Base-by-base conservation (phyloP, 2,329 filamentous ascomycete genomes). In the Penicillium sp. region DNA sequence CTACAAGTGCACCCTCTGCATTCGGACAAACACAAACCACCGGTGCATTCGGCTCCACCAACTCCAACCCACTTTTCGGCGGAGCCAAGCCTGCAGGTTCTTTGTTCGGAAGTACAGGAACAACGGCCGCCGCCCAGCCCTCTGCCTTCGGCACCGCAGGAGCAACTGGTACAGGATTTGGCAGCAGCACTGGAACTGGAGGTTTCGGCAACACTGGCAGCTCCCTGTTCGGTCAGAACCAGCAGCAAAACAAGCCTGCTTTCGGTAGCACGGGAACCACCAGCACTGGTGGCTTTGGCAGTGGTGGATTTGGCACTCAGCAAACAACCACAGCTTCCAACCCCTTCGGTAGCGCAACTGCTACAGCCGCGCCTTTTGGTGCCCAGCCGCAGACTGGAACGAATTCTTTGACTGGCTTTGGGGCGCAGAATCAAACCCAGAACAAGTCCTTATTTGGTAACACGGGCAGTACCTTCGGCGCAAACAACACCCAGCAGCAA, bases 361-460 rank as follows among this genome's bases (percentile, higher is more conserved):
- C 63, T 72, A 69, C 72, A 19, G 65, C 78, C 3, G 83, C 73
- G 14, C 65, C 77, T 3, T 84, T 84, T 60, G 82, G 81, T 19
- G 65, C 62, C 44, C 65, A 71, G 55, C 68, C 72, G 56, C 72
- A 70, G 53, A 62, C 48, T 29, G 48, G 33, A 27, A 39, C 48
- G 19, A 52, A 19, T 13, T 45, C 42, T 21, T 16, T 82, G 65
- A 78, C 78, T 35, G 67, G 71, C 2, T 79, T 79, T 55, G 77
- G 78, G 21, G 69, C 71, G 33, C 73, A 75, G 48, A 27, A 49
- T 31, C 61, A 67, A 49, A 71, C 70, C 35, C 79, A 80, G 57
- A 73, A 66, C 35, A 72, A 72, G 47, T 65, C 67, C 3, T 21
- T 53, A 19, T 57, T 74, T 26, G 75, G 35, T 56, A 66, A 64